Evolutionary conservation across 371 early-diverging fungal genomes (phyloP).

Genomic region (Mortierella sp.): DNA sequence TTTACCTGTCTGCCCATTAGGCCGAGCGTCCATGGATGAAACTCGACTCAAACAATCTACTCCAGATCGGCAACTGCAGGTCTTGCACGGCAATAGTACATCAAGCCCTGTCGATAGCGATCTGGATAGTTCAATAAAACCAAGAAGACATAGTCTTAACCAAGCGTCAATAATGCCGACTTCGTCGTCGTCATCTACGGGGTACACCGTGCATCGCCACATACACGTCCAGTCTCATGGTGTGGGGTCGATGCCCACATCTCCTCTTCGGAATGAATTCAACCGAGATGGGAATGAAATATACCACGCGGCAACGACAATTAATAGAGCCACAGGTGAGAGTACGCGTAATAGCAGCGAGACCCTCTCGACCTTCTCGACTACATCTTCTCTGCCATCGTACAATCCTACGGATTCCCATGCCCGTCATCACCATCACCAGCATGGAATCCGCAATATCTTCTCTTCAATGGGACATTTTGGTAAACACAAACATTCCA

Average conservation of each 20-base stretch:
- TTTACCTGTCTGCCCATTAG: conserved; percentile 4
- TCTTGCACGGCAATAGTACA: not conserved
- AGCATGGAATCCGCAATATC: not conserved
- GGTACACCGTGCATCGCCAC: not conserved
- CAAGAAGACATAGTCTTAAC: not conserved
- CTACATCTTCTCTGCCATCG: not conserved
- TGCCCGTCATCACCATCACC: not conserved
- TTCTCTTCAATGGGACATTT: not conserved
- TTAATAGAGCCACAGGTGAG: not conserved
- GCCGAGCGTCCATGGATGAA: conserved; percentile 20
- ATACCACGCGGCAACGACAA: not conserved
- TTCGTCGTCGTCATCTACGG: not conserved
- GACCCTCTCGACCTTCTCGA: not conserved
- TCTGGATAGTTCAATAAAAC: not conserved
- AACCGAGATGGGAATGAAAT: conserved; percentile 10
- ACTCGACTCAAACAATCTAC: not conserved
- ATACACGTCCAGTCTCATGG: conserved; percentile 11
- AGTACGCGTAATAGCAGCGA: not conserved
- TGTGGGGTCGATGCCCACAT: conserved; percentile 13
- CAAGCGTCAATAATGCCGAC: not conserved
- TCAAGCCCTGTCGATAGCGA: not conserved
- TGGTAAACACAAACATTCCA: not conserved
- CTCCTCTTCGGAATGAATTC: conserved; percentile 30
- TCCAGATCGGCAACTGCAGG: not conserved
- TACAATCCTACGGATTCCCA: not conserved